Conservation (phyloP, 345 rosid genomes). For the Eutrema japonicum region DNA sequence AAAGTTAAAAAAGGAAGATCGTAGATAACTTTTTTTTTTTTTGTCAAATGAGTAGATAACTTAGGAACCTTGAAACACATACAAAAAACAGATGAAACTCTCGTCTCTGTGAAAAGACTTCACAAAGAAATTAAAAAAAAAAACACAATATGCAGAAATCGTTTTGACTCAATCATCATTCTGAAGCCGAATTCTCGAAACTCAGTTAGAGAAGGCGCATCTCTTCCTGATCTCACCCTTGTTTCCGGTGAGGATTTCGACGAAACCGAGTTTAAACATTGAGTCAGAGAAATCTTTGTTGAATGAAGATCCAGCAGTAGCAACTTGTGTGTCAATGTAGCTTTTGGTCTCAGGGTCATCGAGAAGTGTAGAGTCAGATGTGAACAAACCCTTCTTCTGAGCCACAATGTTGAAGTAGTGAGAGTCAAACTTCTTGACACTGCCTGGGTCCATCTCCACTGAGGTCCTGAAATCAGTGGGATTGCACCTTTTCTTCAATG, state of each 20-base stretch:
- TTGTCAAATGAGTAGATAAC: no score
- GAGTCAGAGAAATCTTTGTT: constrained; percentile 56
- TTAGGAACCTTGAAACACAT: no score
- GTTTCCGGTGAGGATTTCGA: constrained; percentile 51
- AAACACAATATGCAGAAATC: background rate
- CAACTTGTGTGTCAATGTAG: constrained; percentile 45
- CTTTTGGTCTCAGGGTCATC: constrained; percentile 47
- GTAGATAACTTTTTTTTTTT: no score
- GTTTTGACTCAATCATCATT: background rate
- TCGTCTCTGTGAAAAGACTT: no score
- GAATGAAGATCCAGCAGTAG: constrained; percentile 45
- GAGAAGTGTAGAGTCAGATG: constrained; percentile 68
- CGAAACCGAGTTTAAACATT: constrained; percentile 62
- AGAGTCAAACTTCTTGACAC: constrained; percentile 55
- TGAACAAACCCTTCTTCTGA: constrained; percentile 60
- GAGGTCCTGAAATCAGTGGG: constrained; percentile 44
- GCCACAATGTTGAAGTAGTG: constrained; percentile 53
- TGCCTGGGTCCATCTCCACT: constrained; percentile 72
- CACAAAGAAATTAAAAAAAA: background rate
- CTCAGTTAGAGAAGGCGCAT: constrained; percentile 45
- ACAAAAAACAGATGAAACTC: no score
- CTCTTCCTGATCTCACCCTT: constrained; percentile 63
- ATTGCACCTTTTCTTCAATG: constrained; percentile 55
- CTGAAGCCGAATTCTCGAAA: background rate
- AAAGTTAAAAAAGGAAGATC: no score